Evolutionary conservation across 108 stramenopile species (phyloP).

Genomic region (Skeletonema menzelii): DNA sequence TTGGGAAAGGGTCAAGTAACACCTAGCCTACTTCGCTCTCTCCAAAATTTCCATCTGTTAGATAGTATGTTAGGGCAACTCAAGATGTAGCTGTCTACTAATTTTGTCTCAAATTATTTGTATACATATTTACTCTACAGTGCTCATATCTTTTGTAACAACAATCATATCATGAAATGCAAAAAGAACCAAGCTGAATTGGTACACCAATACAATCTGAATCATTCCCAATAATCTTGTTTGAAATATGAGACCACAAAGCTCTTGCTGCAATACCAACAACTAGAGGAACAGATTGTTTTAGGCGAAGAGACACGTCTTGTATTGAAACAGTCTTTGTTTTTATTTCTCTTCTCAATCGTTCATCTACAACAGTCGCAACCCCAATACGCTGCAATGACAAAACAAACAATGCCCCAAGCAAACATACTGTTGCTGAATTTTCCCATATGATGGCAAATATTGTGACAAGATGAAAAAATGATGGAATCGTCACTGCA

Average conservation of each 20-base stretch:
- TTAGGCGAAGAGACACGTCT: background rate
- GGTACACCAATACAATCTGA: conserved; percentile 3
- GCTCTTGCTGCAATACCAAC: background rate
- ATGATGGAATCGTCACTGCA: conserved; percentile 36
- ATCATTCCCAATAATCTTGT: background rate
- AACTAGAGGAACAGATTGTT: background rate
- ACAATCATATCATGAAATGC: background rate
- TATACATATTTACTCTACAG: background rate
- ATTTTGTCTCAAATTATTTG: background rate
- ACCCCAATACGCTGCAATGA: conserved; percentile 35
- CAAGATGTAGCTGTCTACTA: background rate
- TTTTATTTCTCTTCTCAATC: background rate
- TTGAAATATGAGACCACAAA: background rate
- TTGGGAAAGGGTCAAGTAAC: too few species aligned
- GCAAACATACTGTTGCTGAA: conserved; percentile 33
- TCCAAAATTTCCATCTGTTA: too few species aligned
- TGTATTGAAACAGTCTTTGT: background rate
- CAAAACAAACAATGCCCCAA: conserved; percentile 34
- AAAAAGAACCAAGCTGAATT: background rate
- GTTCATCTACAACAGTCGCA: conserved; percentile 25
- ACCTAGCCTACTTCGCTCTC: too few species aligned
- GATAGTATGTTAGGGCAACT: background rate
- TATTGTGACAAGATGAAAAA: conserved; percentile 49
- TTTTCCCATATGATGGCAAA: conserved; percentile 65
- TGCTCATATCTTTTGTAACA: too few species aligned